Conservation (phyloP, 805 yeast genomes). For the Metschnikowia matae region DNA sequence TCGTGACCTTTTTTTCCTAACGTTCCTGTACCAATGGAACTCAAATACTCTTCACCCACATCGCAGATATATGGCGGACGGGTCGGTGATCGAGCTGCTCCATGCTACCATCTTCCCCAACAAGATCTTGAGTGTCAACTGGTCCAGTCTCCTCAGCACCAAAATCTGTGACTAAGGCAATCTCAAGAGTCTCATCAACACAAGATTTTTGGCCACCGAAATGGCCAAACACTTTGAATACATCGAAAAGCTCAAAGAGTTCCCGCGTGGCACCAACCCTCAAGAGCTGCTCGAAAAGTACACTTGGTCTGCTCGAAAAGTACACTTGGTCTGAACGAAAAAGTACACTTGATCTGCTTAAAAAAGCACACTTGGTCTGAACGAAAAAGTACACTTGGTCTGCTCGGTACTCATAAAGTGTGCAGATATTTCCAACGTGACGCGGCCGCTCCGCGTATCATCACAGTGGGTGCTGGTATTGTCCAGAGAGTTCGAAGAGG, state of each 20-base stretch:
- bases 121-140: constrained; percentile 29
- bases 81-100: constrained; percentile 76
- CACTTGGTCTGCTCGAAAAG: too few relatives aligned
- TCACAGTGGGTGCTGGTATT: constrained; percentile 86
- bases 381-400: constrained; percentile 41
- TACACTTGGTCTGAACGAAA: too few relatives aligned
- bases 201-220: constrained; percentile 61
- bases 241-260: constrained; percentile 46
- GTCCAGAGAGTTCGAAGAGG: constrained; percentile 71
- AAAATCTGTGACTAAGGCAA: constrained; percentile 21
- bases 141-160: constrained; percentile 32
- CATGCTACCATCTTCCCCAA: constrained; percentile 64
- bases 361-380: too few relatives aligned
- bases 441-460: constrained; percentile 71
- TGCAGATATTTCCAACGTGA: constrained; percentile 93
- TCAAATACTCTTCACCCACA: constrained; percentile 56
- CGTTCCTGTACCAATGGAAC: too few relatives aligned
- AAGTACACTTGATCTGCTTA: too few relatives aligned
- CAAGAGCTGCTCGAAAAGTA: constrained; percentile 19
- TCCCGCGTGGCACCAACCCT: constrained; percentile 19
- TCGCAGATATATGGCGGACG: constrained; percentile 57
- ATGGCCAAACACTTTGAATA: constrained; percentile 86
- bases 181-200: constrained; percentile 29
- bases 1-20: too few relatives aligned
- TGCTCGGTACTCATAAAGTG: constrained; percentile 77